Percentiles rank a stretch among this genome's conserved stretches.
Evolutionary conservation across 345 rosid species (phyloP).

Genomic region (Salix suchowensis): DNA sequence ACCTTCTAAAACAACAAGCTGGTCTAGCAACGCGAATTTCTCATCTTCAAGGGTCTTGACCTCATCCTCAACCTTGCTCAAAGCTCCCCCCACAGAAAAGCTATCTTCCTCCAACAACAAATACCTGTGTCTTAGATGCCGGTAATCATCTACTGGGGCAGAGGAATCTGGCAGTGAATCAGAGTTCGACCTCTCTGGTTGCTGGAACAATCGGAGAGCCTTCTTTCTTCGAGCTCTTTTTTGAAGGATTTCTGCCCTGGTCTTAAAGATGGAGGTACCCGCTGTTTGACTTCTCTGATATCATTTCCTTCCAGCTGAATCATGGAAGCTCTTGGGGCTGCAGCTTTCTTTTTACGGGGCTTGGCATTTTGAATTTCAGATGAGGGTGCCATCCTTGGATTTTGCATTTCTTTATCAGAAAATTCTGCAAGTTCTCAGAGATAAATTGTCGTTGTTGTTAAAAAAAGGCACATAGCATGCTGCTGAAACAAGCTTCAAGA

Average conservation of each 20-base stretch:
- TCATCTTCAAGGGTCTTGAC: slow-evolving; percentile 70
- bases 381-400: slow-evolving; percentile 40
- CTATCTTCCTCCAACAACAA: slow-evolving; percentile 77
- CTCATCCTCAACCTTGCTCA: slow-evolving; percentile 59
- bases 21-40: slow-evolving; percentile 69
- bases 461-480: not conserved
- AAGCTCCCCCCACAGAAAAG: slow-evolving; percentile 52
- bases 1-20: slow-evolving; percentile 89
- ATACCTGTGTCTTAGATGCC: slow-evolving; percentile 63
- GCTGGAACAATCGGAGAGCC: slow-evolving; percentile 45
- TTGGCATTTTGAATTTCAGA: slow-evolving; percentile 38
- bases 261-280: slow-evolving; percentile 22
- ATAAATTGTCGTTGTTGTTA: not conserved
- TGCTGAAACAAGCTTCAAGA: not conserved
- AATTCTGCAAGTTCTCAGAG: slow-evolving; percentile 3
- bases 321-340: slow-evolving; percentile 32
- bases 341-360: slow-evolving; percentile 44
- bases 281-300: slow-evolving; percentile 25
- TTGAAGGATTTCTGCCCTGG: slow-evolving; percentile 37
- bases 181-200: slow-evolving; percentile 58
- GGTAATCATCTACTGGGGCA: slow-evolving; percentile 57
- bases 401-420: slow-evolving; percentile 43
- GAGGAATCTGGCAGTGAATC: slow-evolving; percentile 64
- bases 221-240: slow-evolving; percentile 40
- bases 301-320: slow-evolving; percentile 32